Percentiles rank a stretch among this genome's conserved stretches.
Evolutionary conservation across 1,284 basidiomycete species (phyloP).

Genomic region (Somion occarium): DNA sequence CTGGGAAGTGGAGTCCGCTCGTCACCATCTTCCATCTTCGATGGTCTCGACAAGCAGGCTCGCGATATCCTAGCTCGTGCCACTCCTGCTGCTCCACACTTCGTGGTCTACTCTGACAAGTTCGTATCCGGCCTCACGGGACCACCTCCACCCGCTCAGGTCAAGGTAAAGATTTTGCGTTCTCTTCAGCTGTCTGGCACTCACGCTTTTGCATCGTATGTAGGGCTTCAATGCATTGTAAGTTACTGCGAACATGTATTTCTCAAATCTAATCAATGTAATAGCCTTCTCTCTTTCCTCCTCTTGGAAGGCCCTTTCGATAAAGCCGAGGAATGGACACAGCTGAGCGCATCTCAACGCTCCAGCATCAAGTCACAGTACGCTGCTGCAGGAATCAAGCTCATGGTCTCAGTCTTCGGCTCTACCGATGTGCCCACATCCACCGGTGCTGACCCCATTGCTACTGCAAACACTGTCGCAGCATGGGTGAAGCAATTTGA

Average conservation of each 20-base stretch:
- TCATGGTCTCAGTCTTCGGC: conserved; percentile 47
- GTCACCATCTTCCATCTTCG: conserved; percentile 4
- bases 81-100: conserved; percentile 34
- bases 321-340: conserved; percentile 38
- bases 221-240: conserved; percentile 48
- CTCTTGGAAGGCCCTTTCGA: conserved; percentile 38
- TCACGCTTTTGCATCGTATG: not conserved
- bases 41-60: conserved; percentile 14
- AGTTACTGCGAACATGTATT: conserved; percentile 16
- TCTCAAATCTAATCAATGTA: too few relatives aligned
- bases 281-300: conserved; percentile 40
- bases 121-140: conserved; percentile 34
- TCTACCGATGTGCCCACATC: conserved; percentile 47
- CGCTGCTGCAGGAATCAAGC: conserved; percentile 39
- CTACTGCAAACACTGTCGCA: conserved; percentile 42
- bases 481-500: conserved; percentile 44
- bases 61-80: conserved; percentile 21
- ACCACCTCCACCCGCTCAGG: conserved; percentile 30
- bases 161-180: conserved; percentile 26
- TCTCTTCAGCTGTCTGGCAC: not conserved
- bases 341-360: conserved; percentile 30
- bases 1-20: not conserved
- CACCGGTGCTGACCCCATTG: conserved; percentile 33
- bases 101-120: conserved; percentile 39
- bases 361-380: conserved; percentile 36